Evolutionary conservation across 179 eudicot species (phyloP).

Genomic region (Beta macrorhiza): DNA sequence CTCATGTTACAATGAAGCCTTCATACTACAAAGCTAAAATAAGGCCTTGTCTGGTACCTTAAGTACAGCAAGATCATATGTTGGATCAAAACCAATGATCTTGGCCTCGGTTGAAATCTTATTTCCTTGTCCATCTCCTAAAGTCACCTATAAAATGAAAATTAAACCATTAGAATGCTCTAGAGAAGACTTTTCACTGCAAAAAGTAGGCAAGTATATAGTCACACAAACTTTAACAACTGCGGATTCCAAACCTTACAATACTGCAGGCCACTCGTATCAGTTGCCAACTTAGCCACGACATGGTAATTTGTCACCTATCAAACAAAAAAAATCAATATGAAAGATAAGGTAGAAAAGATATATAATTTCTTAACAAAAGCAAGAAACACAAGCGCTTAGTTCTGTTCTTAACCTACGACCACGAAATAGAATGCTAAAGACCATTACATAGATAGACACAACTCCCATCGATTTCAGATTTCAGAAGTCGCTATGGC

Average conservation of each 20-base stretch:
- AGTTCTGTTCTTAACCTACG: background rate
- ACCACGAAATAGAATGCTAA: background rate
- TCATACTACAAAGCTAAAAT: background rate
- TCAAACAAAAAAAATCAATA: slow-evolving; percentile 19
- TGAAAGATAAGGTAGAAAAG: background rate
- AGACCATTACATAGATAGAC: background rate
- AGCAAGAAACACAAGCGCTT: background rate
- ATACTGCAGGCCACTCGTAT: slow-evolving; percentile 60
- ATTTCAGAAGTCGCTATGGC: too few relatives aligned
- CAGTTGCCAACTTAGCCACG: slow-evolving; percentile 71
- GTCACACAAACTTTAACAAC: background rate
- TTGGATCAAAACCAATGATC: slow-evolving; percentile 73
- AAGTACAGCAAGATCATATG: slow-evolving; percentile 86
- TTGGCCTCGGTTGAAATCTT: slow-evolving; percentile 58
- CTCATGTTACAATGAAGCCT: background rate
- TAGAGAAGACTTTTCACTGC: background rate
- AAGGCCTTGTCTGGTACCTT: slow-evolving; percentile 49
- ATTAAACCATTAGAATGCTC: background rate
- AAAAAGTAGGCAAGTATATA: slow-evolving; percentile 6
- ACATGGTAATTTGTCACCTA: slow-evolving; percentile 97
- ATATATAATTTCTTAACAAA: background rate
- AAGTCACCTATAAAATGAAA: slow-evolving; percentile 45
- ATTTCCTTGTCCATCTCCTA: slow-evolving; percentile 60
- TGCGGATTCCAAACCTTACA: slow-evolving; percentile 74
- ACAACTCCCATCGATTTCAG: background rate